phyloP scores from a whole-genome alignment of 345 rosid species.

The Linum trigynum region DNA sequence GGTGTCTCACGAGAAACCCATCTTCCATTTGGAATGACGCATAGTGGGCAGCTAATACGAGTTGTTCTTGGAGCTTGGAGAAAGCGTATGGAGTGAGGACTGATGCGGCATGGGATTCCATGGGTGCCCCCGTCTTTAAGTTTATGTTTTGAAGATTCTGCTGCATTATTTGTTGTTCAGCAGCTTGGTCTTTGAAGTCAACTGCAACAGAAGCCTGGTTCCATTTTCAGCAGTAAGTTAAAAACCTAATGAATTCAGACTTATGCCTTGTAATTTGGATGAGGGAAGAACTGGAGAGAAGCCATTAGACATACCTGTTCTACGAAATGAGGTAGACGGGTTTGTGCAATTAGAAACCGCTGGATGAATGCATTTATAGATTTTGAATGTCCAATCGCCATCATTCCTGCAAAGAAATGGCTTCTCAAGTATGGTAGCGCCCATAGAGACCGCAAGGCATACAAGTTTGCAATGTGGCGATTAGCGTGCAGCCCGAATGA shows the following conservation, averaged over 20 bases:
- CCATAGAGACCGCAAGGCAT: constrained; percentile 63
- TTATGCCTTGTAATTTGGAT: not conserved
- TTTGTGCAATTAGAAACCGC: constrained; percentile 82
- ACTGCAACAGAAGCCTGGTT: constrained; percentile 71
- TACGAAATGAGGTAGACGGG: constrained; percentile 78
- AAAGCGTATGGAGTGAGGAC: constrained; percentile 90
- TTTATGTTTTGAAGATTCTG: constrained; percentile 82
- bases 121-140: constrained; percentile 86
- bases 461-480: constrained; percentile 68
- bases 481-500: constrained; percentile 74
- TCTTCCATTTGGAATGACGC: constrained; percentile 89
- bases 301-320: constrained; percentile 54
- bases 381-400: constrained; percentile 64
- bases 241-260: too few species aligned
- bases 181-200: constrained; percentile 92
- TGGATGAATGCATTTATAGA: constrained; percentile 85
- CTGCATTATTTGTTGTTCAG: constrained; percentile 96
- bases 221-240: not conserved
- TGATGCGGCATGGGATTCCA: constrained; percentile 87
- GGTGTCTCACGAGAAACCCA: constrained; percentile 81
- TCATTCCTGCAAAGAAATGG: constrained; percentile 84
- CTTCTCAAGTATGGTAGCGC: constrained; percentile 84
- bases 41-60: constrained; percentile 87
- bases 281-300: not conserved
- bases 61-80: constrained; percentile 92